Conservation (phyloP, 2,329 filamentous ascomycete species). For the Lasiodiplodia sp. region DNA sequence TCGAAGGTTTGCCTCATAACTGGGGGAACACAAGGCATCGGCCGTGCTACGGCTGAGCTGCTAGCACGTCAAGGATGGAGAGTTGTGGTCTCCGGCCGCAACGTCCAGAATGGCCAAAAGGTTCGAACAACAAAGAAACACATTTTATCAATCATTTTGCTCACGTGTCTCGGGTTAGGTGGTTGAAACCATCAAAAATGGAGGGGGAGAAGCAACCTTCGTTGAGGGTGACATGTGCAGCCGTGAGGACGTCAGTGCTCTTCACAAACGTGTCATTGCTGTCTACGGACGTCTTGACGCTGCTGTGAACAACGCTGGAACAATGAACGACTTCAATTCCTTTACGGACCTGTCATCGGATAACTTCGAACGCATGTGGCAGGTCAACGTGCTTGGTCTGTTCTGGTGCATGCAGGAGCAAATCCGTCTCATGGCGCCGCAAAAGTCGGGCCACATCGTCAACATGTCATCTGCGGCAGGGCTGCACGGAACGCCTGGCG, state of each 20-base stretch:
- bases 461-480: background rate
- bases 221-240: background rate
- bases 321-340: background rate
- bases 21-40: background rate
- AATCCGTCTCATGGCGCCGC: background rate
- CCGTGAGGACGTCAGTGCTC: background rate
- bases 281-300: background rate
- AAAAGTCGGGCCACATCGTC: background rate
- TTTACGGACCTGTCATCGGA: background rate
- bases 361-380: background rate
- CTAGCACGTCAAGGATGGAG: background rate
- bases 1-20: background rate
- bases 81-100: background rate
- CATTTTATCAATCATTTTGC: background rate
- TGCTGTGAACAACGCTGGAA: conserved; percentile 6
- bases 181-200: background rate
- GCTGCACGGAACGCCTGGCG: background rate
- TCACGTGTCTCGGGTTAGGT: background rate
- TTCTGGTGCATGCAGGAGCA: conserved; percentile 16
- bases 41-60: background rate
- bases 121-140: background rate
- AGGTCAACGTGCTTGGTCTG: background rate
- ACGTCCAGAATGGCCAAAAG: background rate
- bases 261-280: background rate
- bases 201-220: background rate